These are phyloP conservation scores for Evansstolkia leycettana DNA, from an alignment of 495 filamentous ascomycete genomes.

Conservation along the genomic window DNA sequence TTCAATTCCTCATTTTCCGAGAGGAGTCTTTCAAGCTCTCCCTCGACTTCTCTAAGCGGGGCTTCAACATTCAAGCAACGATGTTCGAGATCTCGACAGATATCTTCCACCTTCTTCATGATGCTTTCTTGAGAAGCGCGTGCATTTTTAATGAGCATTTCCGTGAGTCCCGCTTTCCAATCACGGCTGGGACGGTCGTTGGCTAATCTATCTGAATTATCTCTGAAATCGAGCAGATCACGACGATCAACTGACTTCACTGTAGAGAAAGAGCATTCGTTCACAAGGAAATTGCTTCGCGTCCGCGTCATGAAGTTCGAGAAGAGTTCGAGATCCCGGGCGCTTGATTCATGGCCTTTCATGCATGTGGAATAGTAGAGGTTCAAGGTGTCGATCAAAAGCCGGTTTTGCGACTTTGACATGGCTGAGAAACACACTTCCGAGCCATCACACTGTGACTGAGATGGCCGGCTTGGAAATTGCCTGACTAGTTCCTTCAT, in stretches of 20 bases:
- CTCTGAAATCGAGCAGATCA: constrained; percentile 2
- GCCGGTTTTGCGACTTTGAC: constrained; percentile 14
- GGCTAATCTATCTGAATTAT: constrained; percentile 3
- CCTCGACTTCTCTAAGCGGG: constrained; percentile 32
- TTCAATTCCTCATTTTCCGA: constrained; percentile 15
- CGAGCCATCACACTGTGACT: constrained; percentile 11
- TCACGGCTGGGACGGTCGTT: constrained; percentile 14
- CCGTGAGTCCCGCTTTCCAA: constrained; percentile 32
- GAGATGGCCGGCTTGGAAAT: constrained; percentile 11
- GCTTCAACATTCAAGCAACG: constrained; percentile 38
- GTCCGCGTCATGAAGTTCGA: constrained; percentile 7
- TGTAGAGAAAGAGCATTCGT: constrained; percentile 10
- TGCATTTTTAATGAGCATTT: constrained; percentile 22
- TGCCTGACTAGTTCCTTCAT: constrained; percentile 10
- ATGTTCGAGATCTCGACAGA: constrained; percentile 43
- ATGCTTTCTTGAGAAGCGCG: constrained; percentile 24
- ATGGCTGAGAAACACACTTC: constrained; percentile 11
- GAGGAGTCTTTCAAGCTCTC: constrained; percentile 27
- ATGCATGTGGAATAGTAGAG: constrained; percentile 14
- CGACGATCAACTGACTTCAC: constrained; percentile 6
- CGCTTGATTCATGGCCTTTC: neutral
- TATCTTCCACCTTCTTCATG: constrained; percentile 33
- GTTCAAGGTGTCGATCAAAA: constrained; percentile 17
- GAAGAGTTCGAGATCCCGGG: constrained; percentile 1
- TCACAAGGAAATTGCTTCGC: constrained; percentile 5